Evolutionary conservation across 495 filamentous ascomycete genomes (phyloP).

Genomic region (Massariosphaeria phaeospora): DNA sequence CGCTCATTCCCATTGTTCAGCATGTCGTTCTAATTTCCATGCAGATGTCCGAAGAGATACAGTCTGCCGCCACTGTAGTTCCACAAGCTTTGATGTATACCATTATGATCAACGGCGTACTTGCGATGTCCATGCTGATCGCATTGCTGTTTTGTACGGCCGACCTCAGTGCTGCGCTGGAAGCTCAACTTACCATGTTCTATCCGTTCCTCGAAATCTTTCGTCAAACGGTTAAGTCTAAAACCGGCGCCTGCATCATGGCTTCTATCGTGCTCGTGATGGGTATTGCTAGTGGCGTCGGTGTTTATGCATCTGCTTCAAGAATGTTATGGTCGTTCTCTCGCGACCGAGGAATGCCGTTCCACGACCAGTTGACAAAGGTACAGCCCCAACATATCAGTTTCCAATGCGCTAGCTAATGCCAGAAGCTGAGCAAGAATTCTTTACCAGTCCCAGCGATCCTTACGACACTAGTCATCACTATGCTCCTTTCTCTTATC

Average conservation of each 20-base stretch:
- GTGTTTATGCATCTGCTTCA: slow-evolving; percentile 4
- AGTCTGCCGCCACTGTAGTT: neutral
- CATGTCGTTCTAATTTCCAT: too few species aligned
- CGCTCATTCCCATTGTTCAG: too few species aligned
- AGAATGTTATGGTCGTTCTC: slow-evolving; percentile 22
- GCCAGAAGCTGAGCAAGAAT: neutral
- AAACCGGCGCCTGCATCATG: slow-evolving; percentile 13
- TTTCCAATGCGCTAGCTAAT: neutral
- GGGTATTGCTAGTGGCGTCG: slow-evolving; percentile 3
- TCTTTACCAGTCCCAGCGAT: slow-evolving; percentile 2
- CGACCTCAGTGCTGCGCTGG: slow-evolving; percentile 4
- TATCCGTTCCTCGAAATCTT: slow-evolving; percentile 19
- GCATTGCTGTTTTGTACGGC: slow-evolving; percentile 13
- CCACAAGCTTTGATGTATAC: slow-evolving; percentile 6
- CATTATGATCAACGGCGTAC: slow-evolving; percentile 9
- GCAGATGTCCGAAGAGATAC: slow-evolving; percentile 24
- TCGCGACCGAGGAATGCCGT: slow-evolving; percentile 13
- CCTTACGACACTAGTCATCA: neutral
- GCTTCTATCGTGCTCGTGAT: slow-evolving; percentile 16
- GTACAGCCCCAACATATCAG: neutral
- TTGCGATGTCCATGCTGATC: slow-evolving; percentile 14
- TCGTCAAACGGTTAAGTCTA: slow-evolving; percentile 5
- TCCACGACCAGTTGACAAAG: neutral
- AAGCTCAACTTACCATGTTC: neutral
- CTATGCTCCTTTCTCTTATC: slow-evolving; percentile 16